Conservation (phyloP, 2,329 filamentous ascomycete species). For the Pyricularia grisea region DNA sequence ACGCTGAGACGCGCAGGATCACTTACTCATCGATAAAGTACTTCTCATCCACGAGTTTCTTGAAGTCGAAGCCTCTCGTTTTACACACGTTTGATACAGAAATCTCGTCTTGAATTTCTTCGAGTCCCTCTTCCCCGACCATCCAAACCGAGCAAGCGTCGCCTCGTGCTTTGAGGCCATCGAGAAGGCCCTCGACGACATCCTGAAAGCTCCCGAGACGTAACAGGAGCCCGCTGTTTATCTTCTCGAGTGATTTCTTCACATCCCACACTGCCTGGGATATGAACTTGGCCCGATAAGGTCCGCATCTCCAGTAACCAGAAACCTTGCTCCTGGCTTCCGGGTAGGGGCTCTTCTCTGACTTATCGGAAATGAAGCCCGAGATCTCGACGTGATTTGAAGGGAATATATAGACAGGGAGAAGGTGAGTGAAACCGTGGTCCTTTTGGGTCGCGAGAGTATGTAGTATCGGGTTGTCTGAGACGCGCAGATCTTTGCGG, state of each 20-base stretch:
- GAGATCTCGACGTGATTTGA: constrained; percentile 66
- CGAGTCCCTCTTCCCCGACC: constrained; percentile 58
- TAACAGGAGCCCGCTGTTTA: constrained; percentile 53
- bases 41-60: constrained; percentile 65
- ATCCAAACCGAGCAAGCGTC: constrained; percentile 59
- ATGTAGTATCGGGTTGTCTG: constrained; percentile 67
- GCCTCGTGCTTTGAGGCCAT: constrained; percentile 28
- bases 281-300: constrained; percentile 61
- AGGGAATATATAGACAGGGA: constrained; percentile 62
- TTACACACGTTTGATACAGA: constrained; percentile 43
- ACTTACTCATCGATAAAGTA: constrained; percentile 72
- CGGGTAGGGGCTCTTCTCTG: constrained; percentile 51
- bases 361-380: constrained; percentile 52
- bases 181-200: constrained; percentile 48
- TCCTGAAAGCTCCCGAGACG: constrained; percentile 53
- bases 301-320: constrained; percentile 65
- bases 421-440: constrained; percentile 55
- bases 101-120: constrained; percentile 58
- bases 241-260: constrained; percentile 48
- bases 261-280: constrained; percentile 66
- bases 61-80: constrained; percentile 46
- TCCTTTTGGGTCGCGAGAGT: constrained; percentile 35
- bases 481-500: constrained; percentile 61
- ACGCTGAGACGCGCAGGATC: not conserved
- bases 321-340: constrained; percentile 57